Base-by-base conservation (phyloP, 495 filamentous ascomycete species). In the Talaromyces thailandensis region DNA sequence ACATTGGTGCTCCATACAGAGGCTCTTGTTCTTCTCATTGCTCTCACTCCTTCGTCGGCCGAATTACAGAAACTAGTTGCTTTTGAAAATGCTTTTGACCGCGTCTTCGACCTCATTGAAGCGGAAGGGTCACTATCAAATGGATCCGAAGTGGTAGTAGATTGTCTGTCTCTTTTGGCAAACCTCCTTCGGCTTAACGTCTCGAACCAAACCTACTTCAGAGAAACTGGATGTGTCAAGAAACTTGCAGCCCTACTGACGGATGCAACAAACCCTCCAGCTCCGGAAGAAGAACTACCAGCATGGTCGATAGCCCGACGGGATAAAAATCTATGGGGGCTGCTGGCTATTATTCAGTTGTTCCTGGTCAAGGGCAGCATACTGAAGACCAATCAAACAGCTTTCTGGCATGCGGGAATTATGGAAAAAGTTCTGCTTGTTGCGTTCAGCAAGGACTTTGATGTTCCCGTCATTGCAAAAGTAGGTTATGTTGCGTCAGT, bases 11-110 rank as follows among this genome's bases (percentile, higher is more conserved):
- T 23, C 11, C 31, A 40, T 51, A 55, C 62, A 88, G 88, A 88
- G 71, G 86, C 84, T 25, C 78, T 91, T 18, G 69, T 89, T 24
- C 76, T 91, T 35, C 80, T 90, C 35, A 88, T 85, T 58, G 84
- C 86, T 43, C 76, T 91, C 55, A 88, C 88, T 2, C 83, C 84
- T 26, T 79, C 85, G 23, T 89, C 87, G n/a, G 75, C 86, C 55
- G 88, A 97, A 64, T 81, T 98, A 14, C 93, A 97, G 66, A 97
- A 98, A 71, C 82, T 96, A 7, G 90, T 98, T 24, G 92, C 92
- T 0, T 97, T 96, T 64, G 91, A 96, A 65, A 93, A 93, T 76
- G 88, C 91, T 0, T 98, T 98, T 66, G 92, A 93, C 43, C 83
- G 87, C 25, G 78, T 96, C 23, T 96, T 97, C 70, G 79, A 75